phyloP scores from a whole-genome alignment of 768 basidiomycete species.

The Nidularia sp. region DNA sequence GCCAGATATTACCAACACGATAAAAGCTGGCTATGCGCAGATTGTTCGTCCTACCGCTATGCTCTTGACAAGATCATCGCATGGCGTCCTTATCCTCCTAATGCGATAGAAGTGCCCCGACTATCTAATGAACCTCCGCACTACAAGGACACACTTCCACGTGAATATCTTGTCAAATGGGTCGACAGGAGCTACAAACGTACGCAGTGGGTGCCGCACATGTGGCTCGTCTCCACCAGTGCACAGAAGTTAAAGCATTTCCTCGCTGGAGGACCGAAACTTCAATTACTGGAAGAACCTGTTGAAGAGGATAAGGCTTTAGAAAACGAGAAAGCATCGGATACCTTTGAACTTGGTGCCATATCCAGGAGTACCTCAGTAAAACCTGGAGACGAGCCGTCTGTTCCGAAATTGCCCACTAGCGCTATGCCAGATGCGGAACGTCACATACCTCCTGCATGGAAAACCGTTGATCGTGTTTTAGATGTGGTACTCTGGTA shows the following conservation, averaged over 20 bases:
- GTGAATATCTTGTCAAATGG: constrained; percentile 96
- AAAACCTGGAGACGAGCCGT: constrained; percentile 22
- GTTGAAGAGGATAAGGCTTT: constrained; percentile 19
- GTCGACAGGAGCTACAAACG: constrained; percentile 71
- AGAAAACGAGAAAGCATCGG: constrained; percentile 14
- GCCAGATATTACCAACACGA: constrained; percentile 58
- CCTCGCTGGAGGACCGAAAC: constrained; percentile 60
- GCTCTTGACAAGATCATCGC: constrained; percentile 82
- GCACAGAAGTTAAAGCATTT: constrained; percentile 74
- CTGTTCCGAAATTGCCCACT: constrained; percentile 14
- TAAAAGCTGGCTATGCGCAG: constrained; percentile 64
- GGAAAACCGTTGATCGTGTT: constrained; percentile 92
- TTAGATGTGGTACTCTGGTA: constrained; percentile 74
- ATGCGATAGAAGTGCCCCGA: constrained; percentile 49
- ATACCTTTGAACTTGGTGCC: constrained; percentile 36
- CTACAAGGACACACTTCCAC: constrained; percentile 62
- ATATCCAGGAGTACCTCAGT: constrained; percentile 29
- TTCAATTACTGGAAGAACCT: constrained; percentile 56
- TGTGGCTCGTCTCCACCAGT: constrained; percentile 78
- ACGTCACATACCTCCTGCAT: constrained; percentile 65
- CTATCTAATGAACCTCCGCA: constrained; percentile 35
- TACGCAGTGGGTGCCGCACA: constrained; percentile 87
- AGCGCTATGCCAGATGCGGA: constrained; percentile 67
- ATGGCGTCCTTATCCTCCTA: constrained; percentile 80
- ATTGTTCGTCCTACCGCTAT: constrained; percentile 72